phyloP scores from a whole-genome alignment of 176 grass and related monocot species.

The Miscanthus lutarioriparius region DNA sequence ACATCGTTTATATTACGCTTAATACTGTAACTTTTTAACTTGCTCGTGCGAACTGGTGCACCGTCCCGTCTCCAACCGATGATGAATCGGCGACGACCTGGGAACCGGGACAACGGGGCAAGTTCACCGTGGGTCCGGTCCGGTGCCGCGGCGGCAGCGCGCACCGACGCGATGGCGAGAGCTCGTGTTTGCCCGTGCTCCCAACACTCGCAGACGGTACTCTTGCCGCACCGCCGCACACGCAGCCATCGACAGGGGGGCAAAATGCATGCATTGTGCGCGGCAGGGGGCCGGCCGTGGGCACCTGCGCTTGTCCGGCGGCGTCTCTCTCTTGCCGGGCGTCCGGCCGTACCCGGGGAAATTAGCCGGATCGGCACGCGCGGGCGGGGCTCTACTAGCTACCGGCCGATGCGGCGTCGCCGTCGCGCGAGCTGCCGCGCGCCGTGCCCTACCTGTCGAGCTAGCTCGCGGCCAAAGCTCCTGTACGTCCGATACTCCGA shows the following conservation, averaged over 20 bases:
- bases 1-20: background rate
- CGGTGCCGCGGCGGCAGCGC: background rate
- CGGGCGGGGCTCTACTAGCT: background rate
- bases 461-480: background rate
- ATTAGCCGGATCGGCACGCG: background rate
- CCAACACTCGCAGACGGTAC: background rate
- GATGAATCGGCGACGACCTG: background rate
- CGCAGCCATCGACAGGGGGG: background rate
- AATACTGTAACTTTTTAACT: no score
- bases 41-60: background rate
- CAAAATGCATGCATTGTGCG: background rate
- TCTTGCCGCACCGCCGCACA: background rate
- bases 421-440: conserved; percentile 25
- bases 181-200: background rate
- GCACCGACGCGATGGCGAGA: background rate
- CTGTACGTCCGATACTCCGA: background rate
- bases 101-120: background rate
- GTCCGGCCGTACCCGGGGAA: background rate
- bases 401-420: conserved; percentile 2
- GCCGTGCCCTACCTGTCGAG: conserved; percentile 5
- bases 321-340: background rate
- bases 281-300: background rate
- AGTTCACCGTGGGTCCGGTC: background rate
- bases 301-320: conserved; percentile 11
- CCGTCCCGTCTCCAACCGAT: background rate